Conservation (phyloP, 306 rosid species). For the Cyclanthera cordifolia region DNA sequence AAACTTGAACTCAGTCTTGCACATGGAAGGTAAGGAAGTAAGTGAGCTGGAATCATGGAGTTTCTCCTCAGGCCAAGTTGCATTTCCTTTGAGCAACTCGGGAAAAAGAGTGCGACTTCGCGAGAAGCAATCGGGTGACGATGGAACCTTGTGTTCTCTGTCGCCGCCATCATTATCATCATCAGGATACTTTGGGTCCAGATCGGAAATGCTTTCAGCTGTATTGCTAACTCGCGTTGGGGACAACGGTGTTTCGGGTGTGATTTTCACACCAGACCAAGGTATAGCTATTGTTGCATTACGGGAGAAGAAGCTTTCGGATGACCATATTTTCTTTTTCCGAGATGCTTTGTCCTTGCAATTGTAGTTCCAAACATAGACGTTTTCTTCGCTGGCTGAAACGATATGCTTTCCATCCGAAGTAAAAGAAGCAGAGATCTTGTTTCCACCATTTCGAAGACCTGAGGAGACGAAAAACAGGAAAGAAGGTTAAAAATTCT, state of each 20-base stretch:
- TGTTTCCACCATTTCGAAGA: conserved; percentile 44
- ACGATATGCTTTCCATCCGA: conserved; percentile 71
- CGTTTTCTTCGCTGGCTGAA: conserved; percentile 55
- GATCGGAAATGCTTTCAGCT: background rate
- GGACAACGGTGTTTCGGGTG: conserved; percentile 24
- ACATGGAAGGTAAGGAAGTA: conserved; percentile 32
- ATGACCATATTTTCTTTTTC: conserved; percentile 42
- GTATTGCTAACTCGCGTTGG: conserved; percentile 21
- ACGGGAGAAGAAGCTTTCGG: conserved; percentile 50
- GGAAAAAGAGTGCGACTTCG: conserved; percentile 39
- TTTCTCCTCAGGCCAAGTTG: conserved; percentile 75
- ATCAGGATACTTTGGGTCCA: background rate
- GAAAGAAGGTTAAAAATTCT: background rate
- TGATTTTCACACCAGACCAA: conserved; percentile 55
- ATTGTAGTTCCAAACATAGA: conserved; percentile 52
- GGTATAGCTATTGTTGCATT: conserved; percentile 62
- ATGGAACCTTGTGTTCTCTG: conserved; percentile 16
- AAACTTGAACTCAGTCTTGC: conserved; percentile 57
- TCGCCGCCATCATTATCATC: background rate
- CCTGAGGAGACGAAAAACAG: conserved; percentile 29
- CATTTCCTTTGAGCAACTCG: conserved; percentile 55
- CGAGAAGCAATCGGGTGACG: conserved; percentile 68
- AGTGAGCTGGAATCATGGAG: conserved; percentile 31
- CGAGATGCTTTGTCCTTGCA: conserved; percentile 42
- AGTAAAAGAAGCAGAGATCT: conserved; percentile 62